Evolutionary conservation across 2,329 filamentous ascomycete genomes (phyloP).

Genomic region (Blastomyces emzantsi): DNA sequence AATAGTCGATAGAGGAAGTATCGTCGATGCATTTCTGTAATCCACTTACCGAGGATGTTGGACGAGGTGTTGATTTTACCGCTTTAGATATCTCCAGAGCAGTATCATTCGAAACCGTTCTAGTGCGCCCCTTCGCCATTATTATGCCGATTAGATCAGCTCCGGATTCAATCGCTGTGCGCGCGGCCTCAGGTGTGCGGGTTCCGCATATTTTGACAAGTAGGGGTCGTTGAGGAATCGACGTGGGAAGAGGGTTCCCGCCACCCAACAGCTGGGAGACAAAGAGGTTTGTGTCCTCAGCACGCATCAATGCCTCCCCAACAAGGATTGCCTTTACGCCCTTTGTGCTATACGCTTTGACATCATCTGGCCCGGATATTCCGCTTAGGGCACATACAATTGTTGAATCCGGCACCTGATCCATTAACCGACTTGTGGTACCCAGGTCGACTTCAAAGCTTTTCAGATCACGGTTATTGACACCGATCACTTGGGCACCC

Average conservation of each 20-base stretch:
- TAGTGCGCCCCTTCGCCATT: constrained; percentile 69
- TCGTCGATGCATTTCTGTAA: constrained; percentile 18
- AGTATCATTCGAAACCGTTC: constrained; percentile 68
- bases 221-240: constrained; percentile 33
- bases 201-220: constrained; percentile 96
- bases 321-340: constrained; percentile 90
- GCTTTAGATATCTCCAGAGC: constrained; percentile 71
- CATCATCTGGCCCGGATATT: constrained; percentile 81
- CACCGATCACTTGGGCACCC: constrained; percentile 84
- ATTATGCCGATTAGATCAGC: constrained; percentile 94
- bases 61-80: constrained; percentile 49
- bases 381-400: constrained; percentile 91
- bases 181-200: constrained; percentile 68
- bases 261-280: constrained; percentile 72
- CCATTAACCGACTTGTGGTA: constrained; percentile 80
- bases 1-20: constrained; percentile 54
- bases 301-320: constrained; percentile 92
- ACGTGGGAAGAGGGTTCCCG: constrained; percentile 21
- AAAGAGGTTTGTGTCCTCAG: constrained; percentile 70
- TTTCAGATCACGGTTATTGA: constrained; percentile 94
- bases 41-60: constrained; percentile 14
- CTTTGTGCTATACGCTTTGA: constrained; percentile 75
- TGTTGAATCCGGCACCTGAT: constrained; percentile 73
- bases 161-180: constrained; percentile 70
- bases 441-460: constrained; percentile 95